Conservation (phyloP, 306 rosid genomes). For the Lupinus albus region DNA sequence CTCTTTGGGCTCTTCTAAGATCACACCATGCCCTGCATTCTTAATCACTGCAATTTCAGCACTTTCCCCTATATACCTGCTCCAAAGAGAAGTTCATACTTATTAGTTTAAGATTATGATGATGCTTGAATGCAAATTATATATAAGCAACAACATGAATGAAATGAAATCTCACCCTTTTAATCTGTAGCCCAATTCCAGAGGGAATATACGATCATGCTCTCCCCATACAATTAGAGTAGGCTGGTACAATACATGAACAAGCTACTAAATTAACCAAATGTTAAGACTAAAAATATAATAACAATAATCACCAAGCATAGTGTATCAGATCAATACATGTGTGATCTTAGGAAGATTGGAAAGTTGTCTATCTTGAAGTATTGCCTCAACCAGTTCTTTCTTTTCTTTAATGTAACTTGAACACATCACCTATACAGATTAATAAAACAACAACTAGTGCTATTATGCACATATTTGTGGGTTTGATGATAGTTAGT, state of each 20-base stretch:
- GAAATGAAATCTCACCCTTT: constrained; percentile 45
- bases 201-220: constrained; percentile 64
- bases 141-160: constrained; percentile 6
- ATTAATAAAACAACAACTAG: too few species aligned
- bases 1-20: constrained; percentile 61
- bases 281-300: not conserved
- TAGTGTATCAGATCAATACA: constrained; percentile 46
- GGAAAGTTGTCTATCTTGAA: constrained; percentile 48
- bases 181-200: constrained; percentile 66
- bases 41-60: constrained; percentile 51
- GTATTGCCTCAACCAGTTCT: constrained; percentile 54
- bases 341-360: constrained; percentile 52
- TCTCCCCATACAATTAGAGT: constrained; percentile 72
- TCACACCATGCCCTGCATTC: constrained; percentile 74
- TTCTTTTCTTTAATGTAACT: constrained; percentile 52
- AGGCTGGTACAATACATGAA: constrained; percentile 37
- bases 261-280: not conserved
- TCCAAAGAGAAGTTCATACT: constrained; percentile 12
- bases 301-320: not conserved
- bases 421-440: constrained; percentile 62
- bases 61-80: constrained; percentile 59
- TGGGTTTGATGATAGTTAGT: too few species aligned
- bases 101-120: not conserved
- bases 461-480: too few species aligned
- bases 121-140: constrained; percentile 9